These are phyloP conservation scores for Plasmodium knowlesi DNA, from an alignment of 169 alveolate species.

Conservation along the genomic window DNA sequence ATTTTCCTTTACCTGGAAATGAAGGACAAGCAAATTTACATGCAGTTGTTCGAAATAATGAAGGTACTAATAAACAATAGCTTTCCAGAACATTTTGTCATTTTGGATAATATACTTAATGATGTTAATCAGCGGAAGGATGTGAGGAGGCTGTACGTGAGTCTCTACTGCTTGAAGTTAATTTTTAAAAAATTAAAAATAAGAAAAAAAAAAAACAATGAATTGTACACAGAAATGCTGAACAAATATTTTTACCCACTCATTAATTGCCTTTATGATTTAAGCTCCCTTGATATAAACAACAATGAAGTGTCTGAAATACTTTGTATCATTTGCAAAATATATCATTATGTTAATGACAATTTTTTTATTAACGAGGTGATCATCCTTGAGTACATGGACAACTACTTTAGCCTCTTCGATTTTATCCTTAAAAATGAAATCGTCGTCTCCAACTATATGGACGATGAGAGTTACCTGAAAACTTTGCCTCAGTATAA, in stretches of 20 bases:
- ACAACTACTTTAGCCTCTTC: slow-evolving; percentile 54
- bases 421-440: slow-evolving; percentile 59
- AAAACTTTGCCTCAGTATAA: slow-evolving; percentile 62
- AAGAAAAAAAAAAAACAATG: slow-evolving; percentile 42
- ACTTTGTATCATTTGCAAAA: slow-evolving; percentile 46
- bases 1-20: slow-evolving; percentile 36
- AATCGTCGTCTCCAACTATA: slow-evolving; percentile 29
- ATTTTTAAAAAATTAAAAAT: slow-evolving; percentile 64
- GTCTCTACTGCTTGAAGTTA: slow-evolving; percentile 54
- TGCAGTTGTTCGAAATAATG: slow-evolving; percentile 54
- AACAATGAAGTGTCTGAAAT: slow-evolving; percentile 59
- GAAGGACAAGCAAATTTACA: slow-evolving; percentile 62
- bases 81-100: slow-evolving; percentile 28
- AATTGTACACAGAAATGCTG: slow-evolving; percentile 47
- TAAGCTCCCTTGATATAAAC: slow-evolving; percentile 46
- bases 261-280: slow-evolving; percentile 55
- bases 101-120: slow-evolving; percentile 38
- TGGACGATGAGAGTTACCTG: slow-evolving; percentile 52
- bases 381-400: slow-evolving; percentile 56
- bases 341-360: slow-evolving; percentile 57
- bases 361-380: slow-evolving; percentile 48
- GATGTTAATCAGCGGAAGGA: slow-evolving; percentile 68
- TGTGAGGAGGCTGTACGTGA: slow-evolving; percentile 36
- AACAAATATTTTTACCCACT: slow-evolving; percentile 60
- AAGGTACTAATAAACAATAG: slow-evolving; percentile 43